Evolutionary conservation across 164 flowering plant species (phyloP), one percentile per base, ranked within the genome.

Genomic region (Litsea cubeba): DNA sequence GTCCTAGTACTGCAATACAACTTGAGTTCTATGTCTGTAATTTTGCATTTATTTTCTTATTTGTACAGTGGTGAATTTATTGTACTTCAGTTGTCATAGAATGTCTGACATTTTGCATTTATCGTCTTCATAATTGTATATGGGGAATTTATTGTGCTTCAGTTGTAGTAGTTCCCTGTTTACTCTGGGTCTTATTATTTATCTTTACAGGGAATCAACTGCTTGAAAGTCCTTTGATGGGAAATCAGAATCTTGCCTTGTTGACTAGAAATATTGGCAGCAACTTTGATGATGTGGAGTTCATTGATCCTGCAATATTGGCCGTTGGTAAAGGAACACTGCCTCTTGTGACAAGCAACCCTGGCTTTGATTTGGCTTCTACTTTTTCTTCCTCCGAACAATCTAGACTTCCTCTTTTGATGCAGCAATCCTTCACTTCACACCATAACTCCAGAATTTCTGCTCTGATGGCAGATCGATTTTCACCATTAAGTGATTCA

Each of bases 251-350:
- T 75, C 80, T 71, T 25, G 64, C 40, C 22, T 77, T 80, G 17
- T 17, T n/a, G 8, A 22, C 80, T 68, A 50, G 74, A 75, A 74
- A 78, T 4, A 75, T 66, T 63, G 28, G 32, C 51, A 76, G 83
- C 49, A 78, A 54, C 70, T 46, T 58, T 69, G 79, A 71, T 26
- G 86, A 87, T 77, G 71, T 80, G 18, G 89, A 85, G 58, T 78
- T 85, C 12, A 74, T 81, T 73, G 89, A 86, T 78, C 88, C 88
- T 49, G 85, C 92, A 30, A 82, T 86, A 62, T 46, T 83, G 79
- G 97, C 97, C 12, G 96, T 95, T 79, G 96, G 97, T 65, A 93
- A 89, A 84, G 97, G 92, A 71, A 86, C 86, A 65, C 84, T 83
- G 70, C 90, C 89, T 4, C 74, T 80, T 76, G 87, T 87, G 28